Percentiles rank a stretch among this genome's conserved stretches.
phyloP scores from a whole-genome alignment of 495 filamentous ascomycete species.

The Jackrogersella minutella region DNA sequence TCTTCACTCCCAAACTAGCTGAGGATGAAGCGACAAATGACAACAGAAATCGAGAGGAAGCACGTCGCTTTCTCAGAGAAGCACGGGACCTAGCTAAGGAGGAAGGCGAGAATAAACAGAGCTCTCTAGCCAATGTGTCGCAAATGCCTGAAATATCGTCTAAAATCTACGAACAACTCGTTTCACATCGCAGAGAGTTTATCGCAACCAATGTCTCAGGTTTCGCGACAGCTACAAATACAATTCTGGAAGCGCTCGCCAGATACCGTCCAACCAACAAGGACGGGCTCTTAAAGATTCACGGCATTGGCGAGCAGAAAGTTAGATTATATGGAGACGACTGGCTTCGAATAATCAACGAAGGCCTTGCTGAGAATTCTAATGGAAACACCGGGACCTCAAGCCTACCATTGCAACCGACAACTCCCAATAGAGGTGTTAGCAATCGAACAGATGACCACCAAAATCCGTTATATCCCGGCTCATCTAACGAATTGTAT shows the following conservation, averaged over 20 bases:
- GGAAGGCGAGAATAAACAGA: not conserved
- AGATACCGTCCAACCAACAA: conserved; percentile 2
- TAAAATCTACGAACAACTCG: not conserved
- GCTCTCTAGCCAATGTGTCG: not conserved
- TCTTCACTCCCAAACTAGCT: not conserved
- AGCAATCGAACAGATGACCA: not conserved
- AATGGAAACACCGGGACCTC: not conserved
- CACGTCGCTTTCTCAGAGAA: not conserved
- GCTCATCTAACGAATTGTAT: conserved; percentile 7
- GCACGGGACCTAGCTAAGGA: not conserved
- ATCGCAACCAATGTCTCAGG: not conserved
- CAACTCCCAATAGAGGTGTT: not conserved
- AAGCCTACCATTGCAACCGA: not conserved
- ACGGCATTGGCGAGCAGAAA: not conserved
- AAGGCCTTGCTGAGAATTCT: not conserved
- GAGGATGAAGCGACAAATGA: not conserved
- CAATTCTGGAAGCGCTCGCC: not conserved
- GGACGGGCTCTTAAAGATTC: not conserved
- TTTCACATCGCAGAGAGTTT: not conserved
- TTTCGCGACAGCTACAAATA: not conserved
- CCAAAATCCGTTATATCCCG: not conserved
- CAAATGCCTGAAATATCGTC: not conserved
- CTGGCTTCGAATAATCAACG: conserved; percentile 7
- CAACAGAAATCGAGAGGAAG: not conserved
- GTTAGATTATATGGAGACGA: conserved; percentile 10